Conservation (phyloP, 202 grass and related monocot species). For the Hordeum pubiflorum region DNA sequence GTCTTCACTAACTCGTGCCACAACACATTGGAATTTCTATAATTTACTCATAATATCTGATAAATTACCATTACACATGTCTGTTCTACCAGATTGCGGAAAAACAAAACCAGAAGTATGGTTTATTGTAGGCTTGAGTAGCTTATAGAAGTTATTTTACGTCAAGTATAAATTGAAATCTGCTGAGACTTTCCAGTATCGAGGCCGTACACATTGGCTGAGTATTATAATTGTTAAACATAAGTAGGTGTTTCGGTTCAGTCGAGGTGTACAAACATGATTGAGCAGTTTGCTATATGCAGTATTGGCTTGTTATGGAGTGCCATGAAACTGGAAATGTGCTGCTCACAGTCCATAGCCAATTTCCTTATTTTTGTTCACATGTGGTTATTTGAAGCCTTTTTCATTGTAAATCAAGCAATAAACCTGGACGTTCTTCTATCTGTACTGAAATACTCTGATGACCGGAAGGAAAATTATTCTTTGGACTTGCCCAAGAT, state of each 20-base stretch:
- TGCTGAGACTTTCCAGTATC: not conserved
- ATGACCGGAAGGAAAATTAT: not conserved
- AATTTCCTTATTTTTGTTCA: not conserved
- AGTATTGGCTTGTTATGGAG: not conserved
- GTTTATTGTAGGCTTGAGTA: not conserved
- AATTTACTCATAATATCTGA: not conserved
- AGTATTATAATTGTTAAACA: not conserved
- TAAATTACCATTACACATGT: not conserved
- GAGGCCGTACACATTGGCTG: not conserved
- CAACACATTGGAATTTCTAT: not conserved
- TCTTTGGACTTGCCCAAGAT: not conserved
- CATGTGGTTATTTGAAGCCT: not conserved
- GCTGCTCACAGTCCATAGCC: not conserved
- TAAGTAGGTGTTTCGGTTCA: not conserved
- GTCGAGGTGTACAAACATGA: not conserved
- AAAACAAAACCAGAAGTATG: not conserved
- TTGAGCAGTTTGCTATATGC: not conserved
- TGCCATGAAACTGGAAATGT: not conserved
- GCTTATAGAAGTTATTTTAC: not conserved
- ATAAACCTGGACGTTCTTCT: not conserved
- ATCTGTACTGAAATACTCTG: not conserved
- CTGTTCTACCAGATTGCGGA: not conserved
- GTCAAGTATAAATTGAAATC: not conserved
- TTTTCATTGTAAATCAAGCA: not conserved
- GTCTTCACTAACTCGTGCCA: not conserved